Evolutionary conservation across 2,329 filamentous ascomycete species (phyloP), one percentile per base, ranked within the genome.

Genomic region (Kalmusia sp.): DNA sequence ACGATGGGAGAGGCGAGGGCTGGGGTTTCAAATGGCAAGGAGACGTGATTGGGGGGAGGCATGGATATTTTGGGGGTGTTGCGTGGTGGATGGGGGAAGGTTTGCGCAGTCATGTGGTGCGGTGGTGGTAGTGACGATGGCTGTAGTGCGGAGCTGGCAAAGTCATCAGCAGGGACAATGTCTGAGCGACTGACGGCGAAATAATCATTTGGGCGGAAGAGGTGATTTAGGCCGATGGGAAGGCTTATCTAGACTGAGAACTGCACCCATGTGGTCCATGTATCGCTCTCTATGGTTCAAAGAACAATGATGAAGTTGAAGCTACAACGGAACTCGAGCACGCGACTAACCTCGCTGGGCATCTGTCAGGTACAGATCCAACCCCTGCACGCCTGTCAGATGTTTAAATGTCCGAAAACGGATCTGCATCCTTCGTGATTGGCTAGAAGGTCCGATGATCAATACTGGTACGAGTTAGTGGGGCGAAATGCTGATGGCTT

Each of bases 401-500:
- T 28, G n/a, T 12, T n/a, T 30, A 21, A 47, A 30, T 47, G 33
- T 38, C 44, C 33, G 33, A 9, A 34, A 24, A 21, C 19, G 33
- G 44, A 47, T 21, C 11, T 24, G 15, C 14, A 14, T 24, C n/a
- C 22, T 5, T 8, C 38, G 22, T 28, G 21, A 47, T 47, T 47
- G 44, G 44, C 9, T 21, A 5, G 5, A 21, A 3, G 22, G 22
- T 38, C 44, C 44, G 44, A 38, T 8, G 22, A 37, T 17, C 44
- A 33, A 38, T 38, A n/a, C 31, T 9, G 21, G 15, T 19, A 28
- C 44, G 44, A 28, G 22, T 33, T 37, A 47, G 44, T 28, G 22
- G 31, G 44, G 31, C 31, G 15, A 35, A 47, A 37, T 17, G 44
- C 44, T 38, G 44, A 37, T 35, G 44, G 31, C 44, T 33, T 47